These are phyloP conservation scores for Rhizoclosmatium globosum DNA, from an alignment of 192 early-diverging fungal species.

Conservation along the genomic window DNA sequence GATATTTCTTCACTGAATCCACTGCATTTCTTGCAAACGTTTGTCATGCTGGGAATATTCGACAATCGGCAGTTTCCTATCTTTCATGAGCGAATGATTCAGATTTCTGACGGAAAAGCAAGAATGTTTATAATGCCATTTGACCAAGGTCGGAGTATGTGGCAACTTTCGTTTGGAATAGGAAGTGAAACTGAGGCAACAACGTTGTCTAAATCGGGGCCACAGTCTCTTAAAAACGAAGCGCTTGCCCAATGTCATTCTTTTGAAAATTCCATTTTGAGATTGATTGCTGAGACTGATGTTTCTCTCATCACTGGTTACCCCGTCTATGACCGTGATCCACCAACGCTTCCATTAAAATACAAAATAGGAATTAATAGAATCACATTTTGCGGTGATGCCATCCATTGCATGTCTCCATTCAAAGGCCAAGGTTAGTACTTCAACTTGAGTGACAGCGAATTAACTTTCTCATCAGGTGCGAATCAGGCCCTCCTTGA, in stretches of 20 bases:
- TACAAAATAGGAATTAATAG: not conserved
- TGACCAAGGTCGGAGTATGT: constrained; percentile 33
- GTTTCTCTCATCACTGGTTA: constrained; percentile 28
- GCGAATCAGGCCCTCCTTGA: constrained; percentile 36
- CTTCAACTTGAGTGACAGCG: too few relatives aligned
- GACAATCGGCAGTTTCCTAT: not conserved
- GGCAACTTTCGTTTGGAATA: constrained; percentile 33
- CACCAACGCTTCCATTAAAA: constrained; percentile 1
- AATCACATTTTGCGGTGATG: constrained; percentile 27
- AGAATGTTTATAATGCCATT: constrained; percentile 40
- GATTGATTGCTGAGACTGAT: constrained; percentile 8
- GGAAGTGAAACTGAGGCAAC: not conserved
- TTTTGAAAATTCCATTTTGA: constrained; percentile 11
- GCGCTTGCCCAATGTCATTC: constrained; percentile 13
- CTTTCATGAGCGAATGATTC: constrained; percentile 34
- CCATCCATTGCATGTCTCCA: constrained; percentile 31
- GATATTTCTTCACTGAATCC: not conserved
- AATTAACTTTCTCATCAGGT: constrained; percentile 12
- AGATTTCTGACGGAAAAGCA: constrained; percentile 33
- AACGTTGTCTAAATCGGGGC: constrained; percentile 3
- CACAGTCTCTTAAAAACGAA: constrained; percentile 8
- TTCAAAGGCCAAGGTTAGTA: constrained; percentile 33
- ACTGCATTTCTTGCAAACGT: constrained; percentile 19
- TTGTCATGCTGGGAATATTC: constrained; percentile 40
- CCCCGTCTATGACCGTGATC: constrained; percentile 39